These are phyloP conservation scores for Wallacemonas collosoma DNA, from an alignment of 208 protist species.

Conservation along the genomic window DNA sequence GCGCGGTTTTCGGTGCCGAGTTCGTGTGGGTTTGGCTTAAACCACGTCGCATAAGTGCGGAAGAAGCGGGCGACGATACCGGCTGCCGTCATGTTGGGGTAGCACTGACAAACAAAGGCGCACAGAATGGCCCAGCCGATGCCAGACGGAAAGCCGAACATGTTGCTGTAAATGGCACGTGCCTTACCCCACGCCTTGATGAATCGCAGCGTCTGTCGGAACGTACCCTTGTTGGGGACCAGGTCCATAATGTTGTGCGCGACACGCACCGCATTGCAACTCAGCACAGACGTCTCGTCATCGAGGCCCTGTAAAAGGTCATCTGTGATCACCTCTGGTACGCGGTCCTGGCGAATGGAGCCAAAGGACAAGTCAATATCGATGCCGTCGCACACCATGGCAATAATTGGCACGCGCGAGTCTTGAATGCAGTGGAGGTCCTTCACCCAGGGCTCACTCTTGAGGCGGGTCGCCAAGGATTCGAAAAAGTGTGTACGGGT, in stretches of 20 bases:
- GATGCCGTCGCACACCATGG: slow-evolving; percentile 95
- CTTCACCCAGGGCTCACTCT: slow-evolving; percentile 74
- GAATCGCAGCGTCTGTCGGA: slow-evolving; percentile 94
- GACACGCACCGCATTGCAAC: slow-evolving; percentile 96
- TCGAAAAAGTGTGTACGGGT: slow-evolving; percentile 95
- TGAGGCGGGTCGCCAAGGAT: slow-evolving; percentile 80
- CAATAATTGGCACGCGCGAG: slow-evolving; percentile 97
- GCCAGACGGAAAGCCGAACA: slow-evolving; percentile 97
- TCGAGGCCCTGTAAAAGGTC: slow-evolving; percentile 86
- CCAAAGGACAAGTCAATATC: slow-evolving; percentile 98
- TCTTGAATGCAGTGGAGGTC: slow-evolving; percentile 92
- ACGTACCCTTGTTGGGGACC: slow-evolving; percentile 95
- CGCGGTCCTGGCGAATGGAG: slow-evolving; percentile 79
- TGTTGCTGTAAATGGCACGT: slow-evolving; percentile 96
- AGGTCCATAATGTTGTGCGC: slow-evolving; percentile 96
- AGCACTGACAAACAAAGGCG: slow-evolving; percentile 97
- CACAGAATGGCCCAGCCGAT: slow-evolving; percentile 97
- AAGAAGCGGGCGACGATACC: slow-evolving; percentile 96
- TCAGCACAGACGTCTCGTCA: slow-evolving; percentile 94
- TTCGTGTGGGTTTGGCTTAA: slow-evolving; percentile 85
- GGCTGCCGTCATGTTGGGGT: slow-evolving; percentile 95
- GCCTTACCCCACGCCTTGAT: slow-evolving; percentile 97
- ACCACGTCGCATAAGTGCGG: slow-evolving; percentile 91
- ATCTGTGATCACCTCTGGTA: slow-evolving; percentile 95
- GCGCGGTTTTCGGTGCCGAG: slow-evolving; percentile 81